Evolutionary conservation across 352 stramenopile genomes (phyloP).

Genomic region (Globisporangium recalcitrans): DNA sequence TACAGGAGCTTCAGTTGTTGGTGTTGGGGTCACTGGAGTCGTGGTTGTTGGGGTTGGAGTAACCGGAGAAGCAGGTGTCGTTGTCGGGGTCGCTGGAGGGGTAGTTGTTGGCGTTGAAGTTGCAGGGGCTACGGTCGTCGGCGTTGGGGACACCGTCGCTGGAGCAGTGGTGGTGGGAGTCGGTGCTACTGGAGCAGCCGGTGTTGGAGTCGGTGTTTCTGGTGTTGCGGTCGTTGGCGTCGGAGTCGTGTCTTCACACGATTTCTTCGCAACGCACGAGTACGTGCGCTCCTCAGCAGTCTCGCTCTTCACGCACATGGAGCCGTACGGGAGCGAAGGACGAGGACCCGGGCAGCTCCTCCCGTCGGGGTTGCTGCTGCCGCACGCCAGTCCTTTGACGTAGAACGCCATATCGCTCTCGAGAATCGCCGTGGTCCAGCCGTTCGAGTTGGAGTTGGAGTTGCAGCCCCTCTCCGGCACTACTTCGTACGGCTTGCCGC

Average conservation of each 20-base stretch:
- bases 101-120: background rate
- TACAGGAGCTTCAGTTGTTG: background rate
- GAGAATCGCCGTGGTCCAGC: background rate
- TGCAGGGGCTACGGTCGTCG: background rate
- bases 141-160: constrained; percentile 1
- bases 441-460: background rate
- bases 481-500: background rate
- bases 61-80: background rate
- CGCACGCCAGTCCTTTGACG: background rate
- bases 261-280: background rate
- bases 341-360: background rate
- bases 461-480: background rate
- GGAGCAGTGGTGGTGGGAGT: background rate
- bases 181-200: constrained; percentile 2
- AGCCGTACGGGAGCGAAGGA: background rate
- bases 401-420: background rate
- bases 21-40: background rate
- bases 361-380: background rate
- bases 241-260: background rate
- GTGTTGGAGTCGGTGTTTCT: no score
- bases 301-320: background rate
- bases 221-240: background rate
- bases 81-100: background rate
- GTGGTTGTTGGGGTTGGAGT: background rate
- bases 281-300: background rate